Conservation (phyloP, 345 rosid species). For the Eucalyptus shirleyi region DNA sequence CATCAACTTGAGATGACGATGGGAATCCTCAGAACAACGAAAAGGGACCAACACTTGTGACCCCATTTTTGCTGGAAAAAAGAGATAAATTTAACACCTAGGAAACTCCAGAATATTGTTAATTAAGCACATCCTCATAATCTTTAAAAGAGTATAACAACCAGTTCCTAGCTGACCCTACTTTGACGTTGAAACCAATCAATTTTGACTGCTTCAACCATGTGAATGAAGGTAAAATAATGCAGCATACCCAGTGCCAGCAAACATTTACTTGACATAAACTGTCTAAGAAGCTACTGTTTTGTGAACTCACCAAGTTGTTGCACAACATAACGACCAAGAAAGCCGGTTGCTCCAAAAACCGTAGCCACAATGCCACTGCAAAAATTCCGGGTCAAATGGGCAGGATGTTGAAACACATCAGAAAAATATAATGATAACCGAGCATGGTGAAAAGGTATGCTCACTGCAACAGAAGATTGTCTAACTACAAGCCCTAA, state of each 20-base stretch:
- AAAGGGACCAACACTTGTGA: conserved; percentile 97
- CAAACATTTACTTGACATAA: background rate
- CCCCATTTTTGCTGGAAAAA: conserved; percentile 78
- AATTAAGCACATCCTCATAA: background rate
- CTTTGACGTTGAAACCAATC: background rate
- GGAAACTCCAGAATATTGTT: background rate
- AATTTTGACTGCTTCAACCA: background rate
- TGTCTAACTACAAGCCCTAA: background rate
- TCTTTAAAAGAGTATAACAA: background rate
- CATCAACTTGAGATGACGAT: conserved; percentile 96
- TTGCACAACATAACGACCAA: conserved; percentile 98
- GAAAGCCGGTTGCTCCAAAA: conserved; percentile 97
- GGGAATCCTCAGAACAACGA: conserved; percentile 86
- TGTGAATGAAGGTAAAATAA: background rate
- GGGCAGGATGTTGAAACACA: background rate
- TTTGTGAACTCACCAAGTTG: conserved; percentile 68
- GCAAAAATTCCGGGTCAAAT: background rate
- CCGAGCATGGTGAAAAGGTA: background rate
- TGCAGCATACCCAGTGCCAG: background rate
- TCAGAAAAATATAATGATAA: background rate
- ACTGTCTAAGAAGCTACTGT: background rate
- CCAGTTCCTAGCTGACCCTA: background rate
- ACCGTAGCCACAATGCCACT: conserved; percentile 96
- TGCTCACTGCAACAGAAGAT: background rate
- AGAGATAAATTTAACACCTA: background rate